These are phyloP conservation scores for Trametopsis cervina DNA, from an alignment of 768 basidiomycete species.

Conservation along the genomic window DNA sequence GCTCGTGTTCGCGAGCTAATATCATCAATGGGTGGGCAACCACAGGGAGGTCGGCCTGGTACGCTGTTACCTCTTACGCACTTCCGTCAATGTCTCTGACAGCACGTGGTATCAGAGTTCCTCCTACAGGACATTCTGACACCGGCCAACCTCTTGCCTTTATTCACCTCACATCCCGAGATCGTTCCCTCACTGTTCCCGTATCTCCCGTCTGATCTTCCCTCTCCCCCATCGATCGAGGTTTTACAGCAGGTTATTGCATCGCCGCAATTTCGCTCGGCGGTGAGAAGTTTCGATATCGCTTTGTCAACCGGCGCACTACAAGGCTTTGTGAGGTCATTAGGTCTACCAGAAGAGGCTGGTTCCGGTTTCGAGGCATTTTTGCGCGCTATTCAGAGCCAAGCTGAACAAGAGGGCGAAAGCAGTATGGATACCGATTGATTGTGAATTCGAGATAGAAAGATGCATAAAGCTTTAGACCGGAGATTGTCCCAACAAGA, in stretches of 20 bases:
- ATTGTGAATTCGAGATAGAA: constrained; percentile 5
- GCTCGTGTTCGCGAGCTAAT: constrained; percentile 53
- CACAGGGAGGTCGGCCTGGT: constrained; percentile 23
- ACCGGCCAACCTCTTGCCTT: constrained; percentile 59
- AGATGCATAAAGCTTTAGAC: neutral
- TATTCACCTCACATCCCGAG: constrained; percentile 65
- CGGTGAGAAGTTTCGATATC: constrained; percentile 76
- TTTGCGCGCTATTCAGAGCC: constrained; percentile 71
- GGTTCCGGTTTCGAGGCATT: constrained; percentile 75
- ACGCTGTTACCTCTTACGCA: constrained; percentile 26
- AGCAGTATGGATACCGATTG: constrained; percentile 83
- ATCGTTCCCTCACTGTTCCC: constrained; percentile 69
- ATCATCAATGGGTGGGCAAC: constrained; percentile 17
- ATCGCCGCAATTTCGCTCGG: constrained; percentile 78
- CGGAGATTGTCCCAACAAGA: constrained; percentile 1
- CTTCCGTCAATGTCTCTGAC: too few species aligned
- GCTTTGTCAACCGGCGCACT: constrained; percentile 78
- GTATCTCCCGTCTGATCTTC: constrained; percentile 74
- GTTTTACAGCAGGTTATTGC: constrained; percentile 68
- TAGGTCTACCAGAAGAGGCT: constrained; percentile 83
- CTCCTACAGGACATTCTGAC: constrained; percentile 74
- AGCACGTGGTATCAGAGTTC: constrained; percentile 51
- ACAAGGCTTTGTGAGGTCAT: constrained; percentile 62
- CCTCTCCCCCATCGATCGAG: constrained; percentile 59
- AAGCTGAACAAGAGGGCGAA: constrained; percentile 43